Evolutionary conservation across 164 flowering plant species (phyloP), one percentile per base, ranked within the genome.

Genomic region (Tinospora cordifolia): DNA sequence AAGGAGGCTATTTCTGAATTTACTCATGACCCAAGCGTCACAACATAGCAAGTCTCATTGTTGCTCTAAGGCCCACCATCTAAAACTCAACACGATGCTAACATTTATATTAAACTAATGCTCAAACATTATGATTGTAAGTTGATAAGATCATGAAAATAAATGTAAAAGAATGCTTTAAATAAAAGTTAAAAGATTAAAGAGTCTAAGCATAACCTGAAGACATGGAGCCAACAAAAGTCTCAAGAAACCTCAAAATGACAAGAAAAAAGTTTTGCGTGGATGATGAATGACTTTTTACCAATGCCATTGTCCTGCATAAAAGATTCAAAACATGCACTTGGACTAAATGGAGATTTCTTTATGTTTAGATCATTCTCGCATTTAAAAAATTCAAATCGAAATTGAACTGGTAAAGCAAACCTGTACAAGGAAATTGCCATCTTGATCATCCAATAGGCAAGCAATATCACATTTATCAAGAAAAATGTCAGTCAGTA

Each of bases 341-440:
- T 62, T 7, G 26, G 1, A 39, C 70, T 3, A 65, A 27, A 59
- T 21, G 25, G 15, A 72, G 38, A 64, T 44, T 65, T n/a, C n/a
- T n/a, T n/a, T n/a, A 46, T 14, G 66, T 71, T 51, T 17, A 51
- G n/a, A 17, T 51, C 41, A n/a, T 57, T 22, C 58, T 63, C 59
- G 3, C 21, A 58, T 46, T 25, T 24, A 27, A 24, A 44, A 17
- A 14, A n/a, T 41, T 15, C 65, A 14, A 3, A 69, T 34, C 21
- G 74, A 69, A 30, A 21, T 38, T 14, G 70, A 54, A 25, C 24
- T 21, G 9, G 27, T 27, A 38, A 46, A 54, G 68, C 85, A 49
- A 65, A 94, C 99, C 99, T 92, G 87, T 92, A 94, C 81, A 94
- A 82, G 73, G 99, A 94, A 78, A 94, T 92, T 70, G 99, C 99